Evolutionary conservation across 495 filamentous ascomycete species (phyloP), one percentile per base, ranked within the genome.

Genomic region (Chaetomium fimeti): DNA sequence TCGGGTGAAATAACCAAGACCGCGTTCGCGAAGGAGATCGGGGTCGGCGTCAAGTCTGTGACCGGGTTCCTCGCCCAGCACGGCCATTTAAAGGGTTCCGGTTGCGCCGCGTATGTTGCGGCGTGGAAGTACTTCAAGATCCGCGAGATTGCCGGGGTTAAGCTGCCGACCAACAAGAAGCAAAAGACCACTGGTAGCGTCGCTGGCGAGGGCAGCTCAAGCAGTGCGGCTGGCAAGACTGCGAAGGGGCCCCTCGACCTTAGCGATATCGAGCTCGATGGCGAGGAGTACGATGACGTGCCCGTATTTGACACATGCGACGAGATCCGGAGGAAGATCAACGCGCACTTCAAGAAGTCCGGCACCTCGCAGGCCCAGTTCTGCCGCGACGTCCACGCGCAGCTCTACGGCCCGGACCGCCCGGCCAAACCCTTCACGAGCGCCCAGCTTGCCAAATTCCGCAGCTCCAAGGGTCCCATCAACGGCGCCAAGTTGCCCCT

Each of bases 221-320:
- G 32, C 32, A 11, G 32, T 36, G 32, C 54, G 42, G 63, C 64
- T 36, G 8, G 32, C 24, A 11, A 47, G n/a, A 7, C 55, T 5
- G 32, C 32, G 12, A 36, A 36, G 7, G 66, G 65, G 22, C 22
- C 63, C 45, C 24, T 70, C 22, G 76, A 82, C 62, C 62, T 81
- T 47, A 71, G 67, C 38, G 66, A 66, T 40, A 66, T 84, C 18
- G n/a, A 70, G 16, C 71, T 84, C 0, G 63, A 69, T 0, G 79
- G 79, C 32, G 81, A 85, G 62, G 75, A 74, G 24, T 66, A 66
- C 8, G 76, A 79, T 58, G 54, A 29, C 0, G 80, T 86, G 2
- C 69, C 70, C 6, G 70, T 86, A 20, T 84, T 72, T 68, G 83
- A 87, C 62, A 81, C 81, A 7, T 87, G 83, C 68, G 81, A 87